Conservation (phyloP, 1,284 basidiomycete genomes). For the Irpex lacteus region DNA sequence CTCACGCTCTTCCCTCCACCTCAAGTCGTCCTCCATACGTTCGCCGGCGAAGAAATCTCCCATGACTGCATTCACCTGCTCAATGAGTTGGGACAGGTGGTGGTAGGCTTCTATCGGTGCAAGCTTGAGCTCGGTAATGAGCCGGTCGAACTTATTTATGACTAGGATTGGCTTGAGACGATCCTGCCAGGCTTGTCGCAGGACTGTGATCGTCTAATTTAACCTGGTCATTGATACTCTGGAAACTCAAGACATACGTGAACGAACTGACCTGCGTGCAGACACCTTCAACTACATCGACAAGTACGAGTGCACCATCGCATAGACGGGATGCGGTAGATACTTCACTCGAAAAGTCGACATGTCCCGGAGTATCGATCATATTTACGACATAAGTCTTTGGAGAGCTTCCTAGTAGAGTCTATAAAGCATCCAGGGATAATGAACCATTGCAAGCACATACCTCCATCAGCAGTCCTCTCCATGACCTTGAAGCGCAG, state of each 20-base stretch:
- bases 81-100: slow-evolving; percentile 89
- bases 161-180: slow-evolving; percentile 89
- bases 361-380: slow-evolving; percentile 98
- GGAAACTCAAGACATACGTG: background rate
- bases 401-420: slow-evolving; percentile 44
- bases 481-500: slow-evolving; percentile 80
- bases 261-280: slow-evolving; percentile 81
- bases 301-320: slow-evolving; percentile 95
- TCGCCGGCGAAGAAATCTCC: slow-evolving; percentile 95
- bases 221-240: background rate
- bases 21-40: slow-evolving; percentile 94
- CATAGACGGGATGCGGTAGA: slow-evolving; percentile 92
- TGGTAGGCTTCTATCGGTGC: slow-evolving; percentile 93
- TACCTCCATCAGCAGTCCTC: slow-evolving; percentile 43
- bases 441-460: slow-evolving; percentile 10
- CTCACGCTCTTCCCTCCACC: slow-evolving; percentile 93
- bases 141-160: slow-evolving; percentile 96
- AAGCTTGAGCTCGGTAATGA: slow-evolving; percentile 93
- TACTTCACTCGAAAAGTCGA: slow-evolving; percentile 97
- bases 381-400: slow-evolving; percentile 86
- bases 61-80: slow-evolving; percentile 98
- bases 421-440: slow-evolving; percentile 24
- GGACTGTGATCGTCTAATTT: slow-evolving; percentile 85
- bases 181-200: slow-evolving; percentile 95
- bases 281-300: slow-evolving; percentile 98